Evolutionary conservation across 768 basidiomycete species (phyloP), one percentile per base, ranked within the genome.

Genomic region (Suillus ampliporus): DNA sequence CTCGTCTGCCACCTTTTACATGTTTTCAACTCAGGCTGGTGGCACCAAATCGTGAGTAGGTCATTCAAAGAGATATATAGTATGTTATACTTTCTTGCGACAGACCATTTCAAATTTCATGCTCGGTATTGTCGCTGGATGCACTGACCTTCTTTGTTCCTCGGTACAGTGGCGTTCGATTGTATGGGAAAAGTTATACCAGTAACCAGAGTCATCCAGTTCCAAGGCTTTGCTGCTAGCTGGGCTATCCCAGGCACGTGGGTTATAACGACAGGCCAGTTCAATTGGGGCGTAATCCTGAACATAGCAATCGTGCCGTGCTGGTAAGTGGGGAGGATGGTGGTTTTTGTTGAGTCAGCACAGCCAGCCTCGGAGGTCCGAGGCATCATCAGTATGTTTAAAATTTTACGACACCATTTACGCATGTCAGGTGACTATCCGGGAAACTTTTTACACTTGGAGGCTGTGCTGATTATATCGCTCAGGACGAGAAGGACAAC

Each of bases 201-300:
- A 5, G 9, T 14, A n/a, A n/a, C n/a, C n/a, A n/a, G n/a, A n/a
- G n/a, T 26, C 5, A 48, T 48, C 14, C 17, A 17, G 44, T 28
- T 28, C 14, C 8, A 48, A 48, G 47, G 47, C 15, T 48, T 48
- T 48, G 3, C 47, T 48, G 4, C 26, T 48, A 26, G 47, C 47
- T 48, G 47, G 47, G 47, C 47, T 7, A 26, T 48, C 47, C 47
- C 47, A 48, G 47, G 47, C 23, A 48, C 47, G 26, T 48, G 47
- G 47, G 26, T 48, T 10, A 9, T 26, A 17, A 48, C 26, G 47
- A 48, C 26, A 26, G 47, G 9, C 26, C 15, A 48, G 9, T 48
- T 26, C 17, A 17, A 48, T 48, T 48, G 26, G 47, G 47, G 47
- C 10, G 17, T 48, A 17, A 28, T 48, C 15, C 23, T 48, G 15